A percentile compares a stretch with the other conserved stretches of the same genome.
These are phyloP conservation scores for Venturia pyrina DNA, from an alignment of 2,329 filamentous ascomycete species.

Conservation along the genomic window DNA sequence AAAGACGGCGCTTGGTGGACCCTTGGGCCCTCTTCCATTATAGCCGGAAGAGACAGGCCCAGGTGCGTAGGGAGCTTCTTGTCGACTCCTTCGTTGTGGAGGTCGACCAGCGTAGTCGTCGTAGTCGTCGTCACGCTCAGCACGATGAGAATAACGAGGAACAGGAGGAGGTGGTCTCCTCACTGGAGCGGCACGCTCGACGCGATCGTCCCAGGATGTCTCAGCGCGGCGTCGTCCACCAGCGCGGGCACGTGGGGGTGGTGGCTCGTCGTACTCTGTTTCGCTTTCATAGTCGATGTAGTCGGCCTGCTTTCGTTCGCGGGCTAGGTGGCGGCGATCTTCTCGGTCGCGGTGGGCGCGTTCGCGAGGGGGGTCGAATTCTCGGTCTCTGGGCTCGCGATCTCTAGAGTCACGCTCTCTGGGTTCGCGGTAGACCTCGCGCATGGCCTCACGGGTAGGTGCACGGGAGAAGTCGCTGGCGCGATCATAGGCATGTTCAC, in stretches of 20 bases:
- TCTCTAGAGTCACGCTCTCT: not conserved
- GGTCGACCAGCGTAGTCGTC: not conserved
- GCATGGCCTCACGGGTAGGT: not conserved
- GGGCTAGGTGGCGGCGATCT: not conserved
- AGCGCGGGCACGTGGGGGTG: not conserved
- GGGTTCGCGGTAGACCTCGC: not conserved
- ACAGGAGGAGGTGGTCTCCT: not conserved
- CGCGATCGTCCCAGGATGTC: not conserved
- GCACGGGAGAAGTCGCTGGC: not conserved
- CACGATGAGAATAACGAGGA: not conserved
- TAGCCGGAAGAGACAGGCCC: not conserved
- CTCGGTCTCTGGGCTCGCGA: not conserved
- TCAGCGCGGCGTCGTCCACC: constrained; percentile 2
- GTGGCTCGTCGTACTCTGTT: not conserved
- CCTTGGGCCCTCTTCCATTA: not conserved
- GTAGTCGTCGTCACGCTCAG: not conserved
- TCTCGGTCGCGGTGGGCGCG: not conserved
- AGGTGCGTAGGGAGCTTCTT: not conserved
- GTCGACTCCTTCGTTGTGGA: not conserved
- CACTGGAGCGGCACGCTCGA: not conserved
- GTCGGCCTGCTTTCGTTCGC: not conserved
- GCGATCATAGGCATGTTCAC: not conserved
- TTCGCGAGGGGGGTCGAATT: not conserved
- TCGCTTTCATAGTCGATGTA: not conserved
- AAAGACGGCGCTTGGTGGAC: not conserved